Percentiles rank a stretch among this genome's conserved stretches.
Conservation (phyloP, 768 basidiomycete genomes). For the Lentinula lateritia region DNA sequence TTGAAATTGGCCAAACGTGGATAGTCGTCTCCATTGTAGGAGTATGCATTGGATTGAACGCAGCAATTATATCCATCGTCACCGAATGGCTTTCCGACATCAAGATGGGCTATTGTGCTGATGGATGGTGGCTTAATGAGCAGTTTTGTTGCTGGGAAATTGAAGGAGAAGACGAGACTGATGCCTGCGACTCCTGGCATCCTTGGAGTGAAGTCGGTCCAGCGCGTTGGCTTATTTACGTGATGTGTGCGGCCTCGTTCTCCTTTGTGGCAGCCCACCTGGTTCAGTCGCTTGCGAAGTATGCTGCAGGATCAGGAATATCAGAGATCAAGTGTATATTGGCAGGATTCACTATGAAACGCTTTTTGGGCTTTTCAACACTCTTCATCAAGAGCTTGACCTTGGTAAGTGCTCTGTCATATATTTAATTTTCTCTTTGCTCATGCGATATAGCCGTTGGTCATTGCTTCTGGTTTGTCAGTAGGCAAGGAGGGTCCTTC, state of each 20-base stretch:
- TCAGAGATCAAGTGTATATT: slow-evolving; percentile 98
- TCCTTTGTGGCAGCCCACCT: slow-evolving; percentile 86
- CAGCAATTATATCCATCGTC: slow-evolving; percentile 91
- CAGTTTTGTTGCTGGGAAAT: slow-evolving; percentile 99
- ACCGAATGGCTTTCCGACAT: slow-evolving; percentile 98
- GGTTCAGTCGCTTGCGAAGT: slow-evolving; percentile 83
- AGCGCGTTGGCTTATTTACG: slow-evolving; percentile 81
- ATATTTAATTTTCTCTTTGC: background rate
- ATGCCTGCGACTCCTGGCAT: slow-evolving; percentile 88
- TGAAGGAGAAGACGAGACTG: slow-evolving; percentile 62
- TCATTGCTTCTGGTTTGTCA: slow-evolving; percentile 94
- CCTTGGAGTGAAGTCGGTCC: slow-evolving; percentile 73
- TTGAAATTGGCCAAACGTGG: slow-evolving; percentile 84
- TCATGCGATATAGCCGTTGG: slow-evolving; percentile 63
- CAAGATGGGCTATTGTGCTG: slow-evolving; percentile 94
- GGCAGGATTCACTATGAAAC: slow-evolving; percentile 96
- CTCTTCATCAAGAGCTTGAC: slow-evolving; percentile 93
- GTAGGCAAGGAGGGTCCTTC: slow-evolving; percentile 99
- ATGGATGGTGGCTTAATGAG: slow-evolving; percentile 98
- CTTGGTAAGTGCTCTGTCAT: slow-evolving; percentile 49
- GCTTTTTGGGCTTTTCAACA: slow-evolving; percentile 85
- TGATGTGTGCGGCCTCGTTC: slow-evolving; percentile 76
- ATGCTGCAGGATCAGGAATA: slow-evolving; percentile 97
- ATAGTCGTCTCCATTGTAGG: slow-evolving; percentile 72
- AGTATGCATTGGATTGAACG: slow-evolving; percentile 85